These are phyloP conservation scores for Nannizziopsis arthrosporioides DNA, from an alignment of 2,329 filamentous ascomycete genomes.

Conservation along the genomic window DNA sequence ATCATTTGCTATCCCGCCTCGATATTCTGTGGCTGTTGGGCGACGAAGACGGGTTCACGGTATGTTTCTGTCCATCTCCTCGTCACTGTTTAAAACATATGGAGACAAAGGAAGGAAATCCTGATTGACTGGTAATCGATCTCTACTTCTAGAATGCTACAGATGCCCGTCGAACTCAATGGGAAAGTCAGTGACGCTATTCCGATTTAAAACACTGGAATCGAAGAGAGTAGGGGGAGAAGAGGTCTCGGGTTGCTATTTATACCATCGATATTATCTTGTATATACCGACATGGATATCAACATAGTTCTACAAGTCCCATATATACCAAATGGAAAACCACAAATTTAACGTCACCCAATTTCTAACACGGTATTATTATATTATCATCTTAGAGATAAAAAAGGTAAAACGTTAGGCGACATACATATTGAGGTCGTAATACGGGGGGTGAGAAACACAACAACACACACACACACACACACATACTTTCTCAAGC, in stretches of 20 bases:
- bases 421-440: neutral
- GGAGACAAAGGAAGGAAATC: no score
- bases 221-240: neutral
- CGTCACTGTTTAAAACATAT: no score
- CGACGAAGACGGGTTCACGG: slow-evolving; percentile 44
- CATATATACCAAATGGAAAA: no score
- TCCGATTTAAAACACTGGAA: slow-evolving; percentile 29
- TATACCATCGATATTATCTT: no score
- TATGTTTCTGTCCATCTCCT: no score
- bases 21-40: slow-evolving; percentile 46
- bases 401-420: no score
- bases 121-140: no score
- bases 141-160: slow-evolving; percentile 39
- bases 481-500: neutral
- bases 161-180: slow-evolving; percentile 42
- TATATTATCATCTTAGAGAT: no score
- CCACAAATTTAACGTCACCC: neutral
- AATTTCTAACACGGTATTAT: neutral
- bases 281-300: no score
- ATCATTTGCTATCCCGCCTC: slow-evolving; percentile 46
- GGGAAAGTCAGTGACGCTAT: slow-evolving; percentile 41
- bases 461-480: neutral
- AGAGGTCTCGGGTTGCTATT: no score
- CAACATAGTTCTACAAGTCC: no score
- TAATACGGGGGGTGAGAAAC: neutral